Base-by-base conservation (phyloP, 2,329 filamentous ascomycete species). In the Aspergillus awamori region DNA sequence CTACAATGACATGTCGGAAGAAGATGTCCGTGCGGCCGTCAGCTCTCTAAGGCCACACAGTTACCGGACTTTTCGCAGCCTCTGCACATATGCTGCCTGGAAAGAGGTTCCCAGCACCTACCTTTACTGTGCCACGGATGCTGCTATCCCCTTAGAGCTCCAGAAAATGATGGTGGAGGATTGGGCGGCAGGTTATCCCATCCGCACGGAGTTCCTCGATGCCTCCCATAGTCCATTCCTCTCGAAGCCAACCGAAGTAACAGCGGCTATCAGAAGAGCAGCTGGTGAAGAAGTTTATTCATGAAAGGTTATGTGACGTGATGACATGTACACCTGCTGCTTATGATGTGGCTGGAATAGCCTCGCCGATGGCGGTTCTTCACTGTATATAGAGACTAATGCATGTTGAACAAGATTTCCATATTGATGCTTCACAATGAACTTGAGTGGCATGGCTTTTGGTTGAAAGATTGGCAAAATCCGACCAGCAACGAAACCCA, bases 81-180 rank as follows among this genome's bases (percentile, higher is more conserved):
- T 5, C 4, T 38, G 51, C 30, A 45, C 24, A 2, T 61, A 43
- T 49, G 59, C 47, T 6, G 59, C 53, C 5, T 61, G 59, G 59
- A 53, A 41, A 24, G n/a, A 48, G 13, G 54, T 61, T n/a, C 48
- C 54, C 7, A 45, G 26, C 2, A 61, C 59, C n/a, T 61, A 61
- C 38, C 26, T 61, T 6, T 61, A 61, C 38, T 61, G 59, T 48
- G 38, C 30, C 2, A 22, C 28, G 30, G 54, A 61, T 49, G 8
- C 15, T 8, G 59, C 59, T 6, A 58, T 61, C 15, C 54, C 30
- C 7, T 13, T 58, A 28, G 3, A 1, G 2, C 48, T 49, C 13
- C 59, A 61, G 33, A 54, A 15, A 24, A 54, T 36, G 49, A 53
- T 61, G 54, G 59, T 61, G 15, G 59, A 58, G 54, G 49, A 53